phyloP scores from a whole-genome alignment of 768 basidiomycete species.

The Collybia nuda region DNA sequence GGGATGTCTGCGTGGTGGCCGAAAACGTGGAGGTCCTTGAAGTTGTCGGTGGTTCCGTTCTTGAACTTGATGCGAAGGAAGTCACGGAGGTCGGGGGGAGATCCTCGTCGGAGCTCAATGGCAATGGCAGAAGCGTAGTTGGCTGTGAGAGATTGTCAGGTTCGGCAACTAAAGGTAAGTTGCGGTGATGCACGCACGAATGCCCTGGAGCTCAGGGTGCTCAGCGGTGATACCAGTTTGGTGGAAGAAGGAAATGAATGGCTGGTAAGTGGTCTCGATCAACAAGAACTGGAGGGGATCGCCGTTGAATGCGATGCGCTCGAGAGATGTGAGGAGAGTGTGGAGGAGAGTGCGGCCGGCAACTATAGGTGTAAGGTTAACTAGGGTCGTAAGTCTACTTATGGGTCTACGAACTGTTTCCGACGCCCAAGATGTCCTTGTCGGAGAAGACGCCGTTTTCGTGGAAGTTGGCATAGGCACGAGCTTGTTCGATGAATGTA shows the following conservation, averaged over 20 bases:
- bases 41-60: conserved; percentile 70
- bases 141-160: conserved; percentile 42
- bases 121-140: conserved; percentile 72
- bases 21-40: conserved; percentile 71
- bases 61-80: conserved; percentile 85
- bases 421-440: conserved; percentile 59
- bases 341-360: conserved; percentile 79
- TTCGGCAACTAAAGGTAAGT: not conserved
- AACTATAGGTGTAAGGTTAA: conserved; percentile 41
- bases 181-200: conserved; percentile 50
- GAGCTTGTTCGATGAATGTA: conserved; percentile 73
- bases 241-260: conserved; percentile 87
- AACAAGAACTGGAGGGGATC: conserved; percentile 80
- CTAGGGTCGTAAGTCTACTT: not conserved
- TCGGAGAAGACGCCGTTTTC: conserved; percentile 76
- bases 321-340: conserved; percentile 68
- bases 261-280: conserved; percentile 83
- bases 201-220: conserved; percentile 57
- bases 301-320: conserved; percentile 76
- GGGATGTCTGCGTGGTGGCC: conserved; percentile 76
- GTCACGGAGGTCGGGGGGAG: conserved; percentile 73
- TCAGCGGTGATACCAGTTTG: conserved; percentile 62
- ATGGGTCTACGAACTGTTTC: conserved; percentile 61
- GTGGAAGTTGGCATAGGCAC: conserved; percentile 75
- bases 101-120: conserved; percentile 77